phyloP scores from a whole-genome alignment of 2,329 filamentous ascomycete species.

The Trichoderma asperellum region DNA sequence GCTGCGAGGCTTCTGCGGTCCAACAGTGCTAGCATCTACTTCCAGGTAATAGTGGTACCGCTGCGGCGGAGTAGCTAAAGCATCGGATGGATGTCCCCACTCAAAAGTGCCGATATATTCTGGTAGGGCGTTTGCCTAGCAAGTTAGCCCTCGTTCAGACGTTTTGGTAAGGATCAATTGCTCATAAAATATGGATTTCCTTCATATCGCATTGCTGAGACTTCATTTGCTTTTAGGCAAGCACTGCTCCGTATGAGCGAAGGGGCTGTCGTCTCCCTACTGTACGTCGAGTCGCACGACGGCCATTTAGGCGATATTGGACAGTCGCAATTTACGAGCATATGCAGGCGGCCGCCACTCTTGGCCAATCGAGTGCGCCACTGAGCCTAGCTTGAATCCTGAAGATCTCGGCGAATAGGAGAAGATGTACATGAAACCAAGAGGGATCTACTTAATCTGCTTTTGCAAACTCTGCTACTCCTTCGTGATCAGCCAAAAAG shows the following conservation, averaged over 20 bases:
- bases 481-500: background rate
- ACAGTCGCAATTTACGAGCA: slow-evolving; percentile 19
- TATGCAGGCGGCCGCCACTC: background rate
- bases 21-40: background rate
- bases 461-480: background rate
- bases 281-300: background rate
- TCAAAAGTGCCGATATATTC: background rate
- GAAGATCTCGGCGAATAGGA: background rate
- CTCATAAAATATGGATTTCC: background rate
- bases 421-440: slow-evolving; percentile 11
- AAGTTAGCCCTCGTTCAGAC: background rate
- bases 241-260: background rate
- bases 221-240: background rate
- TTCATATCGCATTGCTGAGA: slow-evolving; percentile 5
- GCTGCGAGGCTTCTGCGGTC: background rate
- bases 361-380: slow-evolving; percentile 15
- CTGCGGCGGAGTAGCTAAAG: background rate
- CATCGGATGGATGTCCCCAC: slow-evolving; percentile 2
- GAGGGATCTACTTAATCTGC: background rate
- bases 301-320: slow-evolving; percentile 17
- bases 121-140: background rate
- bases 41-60: background rate
- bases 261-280: background rate
- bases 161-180: background rate
- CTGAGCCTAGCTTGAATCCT: slow-evolving; percentile 4